These are phyloP conservation scores for Metschnikowia amazonensis DNA, from an alignment of 805 yeast species.

Conservation along the genomic window DNA sequence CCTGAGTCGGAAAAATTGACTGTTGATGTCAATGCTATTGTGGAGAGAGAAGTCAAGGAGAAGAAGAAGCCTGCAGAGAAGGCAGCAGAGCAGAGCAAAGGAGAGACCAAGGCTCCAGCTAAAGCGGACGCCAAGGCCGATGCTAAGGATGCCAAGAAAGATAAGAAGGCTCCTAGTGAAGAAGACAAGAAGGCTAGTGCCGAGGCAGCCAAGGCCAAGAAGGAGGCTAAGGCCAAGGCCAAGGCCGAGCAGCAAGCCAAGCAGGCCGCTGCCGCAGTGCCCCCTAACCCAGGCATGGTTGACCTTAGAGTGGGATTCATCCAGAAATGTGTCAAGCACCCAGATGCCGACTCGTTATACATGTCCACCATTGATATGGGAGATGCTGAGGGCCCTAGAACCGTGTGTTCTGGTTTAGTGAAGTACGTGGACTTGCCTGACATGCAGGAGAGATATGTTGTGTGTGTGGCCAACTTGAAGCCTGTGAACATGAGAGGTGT, in stretches of 20 bases:
- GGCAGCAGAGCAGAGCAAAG: slow-evolving; percentile 35
- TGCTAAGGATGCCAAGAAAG: slow-evolving; percentile 10
- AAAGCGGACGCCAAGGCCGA: slow-evolving; percentile 10
- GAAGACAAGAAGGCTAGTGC: slow-evolving; percentile 44
- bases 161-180: slow-evolving; percentile 25
- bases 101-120: slow-evolving; percentile 5
- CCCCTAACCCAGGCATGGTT: slow-evolving; percentile 78
- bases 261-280: slow-evolving; percentile 51
- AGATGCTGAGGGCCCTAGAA: slow-evolving; percentile 95
- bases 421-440: slow-evolving; percentile 86
- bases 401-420: slow-evolving; percentile 96
- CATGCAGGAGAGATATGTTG: slow-evolving; percentile 90
- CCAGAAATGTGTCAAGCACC: slow-evolving; percentile 94
- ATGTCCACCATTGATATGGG: slow-evolving; percentile 97
- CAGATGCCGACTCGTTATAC: slow-evolving; percentile 94
- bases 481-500: slow-evolving; percentile 98
- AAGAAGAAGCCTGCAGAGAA: slow-evolving; percentile 45
- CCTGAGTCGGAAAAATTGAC: slow-evolving; percentile 50
- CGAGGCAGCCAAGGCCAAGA: slow-evolving; percentile 60
- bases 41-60: slow-evolving; percentile 74
- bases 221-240: slow-evolving; percentile 60
- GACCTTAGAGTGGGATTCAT: slow-evolving; percentile 96
- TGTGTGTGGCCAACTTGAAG: slow-evolving; percentile 91
- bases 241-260: slow-evolving; percentile 49
- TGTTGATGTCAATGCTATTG: slow-evolving; percentile 56